Percentiles rank a stretch among this genome's conserved stretches.
Evolutionary conservation across 495 filamentous ascomycete species (phyloP).

Genomic region (Geopyxis carbonaria): DNA sequence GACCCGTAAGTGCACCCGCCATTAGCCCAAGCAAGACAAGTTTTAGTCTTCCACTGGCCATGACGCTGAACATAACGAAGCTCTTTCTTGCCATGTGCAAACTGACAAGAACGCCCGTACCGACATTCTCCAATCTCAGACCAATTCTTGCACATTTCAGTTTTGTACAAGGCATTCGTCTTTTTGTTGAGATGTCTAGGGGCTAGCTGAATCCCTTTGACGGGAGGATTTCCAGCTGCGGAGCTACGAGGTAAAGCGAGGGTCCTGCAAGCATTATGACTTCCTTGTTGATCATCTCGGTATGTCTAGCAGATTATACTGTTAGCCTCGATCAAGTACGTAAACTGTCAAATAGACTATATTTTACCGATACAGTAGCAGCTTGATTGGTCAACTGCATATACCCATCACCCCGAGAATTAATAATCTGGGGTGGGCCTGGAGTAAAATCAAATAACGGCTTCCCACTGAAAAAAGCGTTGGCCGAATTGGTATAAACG

Average conservation of each 20-base stretch:
- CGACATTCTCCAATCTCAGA: constrained; percentile 20
- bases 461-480: too few relatives aligned
- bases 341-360: too few relatives aligned
- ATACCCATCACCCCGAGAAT: too few relatives aligned
- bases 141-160: constrained; percentile 24
- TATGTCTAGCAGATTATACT: too few relatives aligned
- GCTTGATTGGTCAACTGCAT: too few relatives aligned
- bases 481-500: too few relatives aligned
- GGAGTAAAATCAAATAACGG: too few relatives aligned
- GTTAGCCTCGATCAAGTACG: too few relatives aligned
- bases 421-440: too few relatives aligned
- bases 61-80: constrained; percentile 19
- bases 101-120: constrained; percentile 23
- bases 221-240: neutral
- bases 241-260: neutral
- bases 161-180: constrained; percentile 24
- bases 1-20: constrained; percentile 23
- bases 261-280: too few relatives aligned
- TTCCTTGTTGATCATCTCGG: too few relatives aligned
- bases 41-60: constrained; percentile 25
- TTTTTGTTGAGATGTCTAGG: constrained; percentile 21
- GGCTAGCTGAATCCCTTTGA: neutral
- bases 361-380: too few relatives aligned
- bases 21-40: constrained; percentile 22
- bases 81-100: constrained; percentile 22